phyloP scores from a whole-genome alignment of 306 rosid species.

The Alnus glutinosa region DNA sequence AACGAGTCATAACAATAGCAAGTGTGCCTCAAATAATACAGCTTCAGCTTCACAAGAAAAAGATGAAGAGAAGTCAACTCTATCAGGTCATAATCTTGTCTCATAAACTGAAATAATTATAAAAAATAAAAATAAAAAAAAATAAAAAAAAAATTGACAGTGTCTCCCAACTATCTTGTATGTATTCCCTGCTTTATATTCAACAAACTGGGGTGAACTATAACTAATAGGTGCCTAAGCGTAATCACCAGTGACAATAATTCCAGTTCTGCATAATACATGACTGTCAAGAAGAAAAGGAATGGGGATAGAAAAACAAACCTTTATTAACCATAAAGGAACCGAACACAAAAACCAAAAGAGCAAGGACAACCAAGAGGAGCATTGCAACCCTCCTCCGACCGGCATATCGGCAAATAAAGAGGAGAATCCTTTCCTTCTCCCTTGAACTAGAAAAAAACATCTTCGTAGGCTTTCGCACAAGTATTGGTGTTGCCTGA shows the following conservation, averaged over 20 bases:
- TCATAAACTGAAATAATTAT: neutral
- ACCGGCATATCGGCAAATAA: constrained; percentile 59
- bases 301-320: constrained; percentile 29
- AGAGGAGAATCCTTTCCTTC: constrained; percentile 69
- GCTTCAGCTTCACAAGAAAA: constrained; percentile 15
- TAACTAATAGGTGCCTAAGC: constrained; percentile 2
- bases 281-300: neutral
- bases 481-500: constrained; percentile 34
- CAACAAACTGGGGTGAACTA: neutral
- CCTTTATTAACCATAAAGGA: constrained; percentile 70
- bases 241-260: constrained; percentile 5
- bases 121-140: neutral
- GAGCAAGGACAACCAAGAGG: constrained; percentile 65
- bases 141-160: neutral
- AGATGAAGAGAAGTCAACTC: constrained; percentile 21
- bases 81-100: neutral
- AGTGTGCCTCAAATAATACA: constrained; percentile 10
- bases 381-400: constrained; percentile 82
- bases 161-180: neutral
- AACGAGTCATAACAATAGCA: neutral
- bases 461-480: constrained; percentile 74
- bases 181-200: neutral
- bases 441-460: constrained; percentile 62
- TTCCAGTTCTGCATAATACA: constrained; percentile 11
- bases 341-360: constrained; percentile 66